phyloP scores from a whole-genome alignment of 2,329 filamentous ascomycete species.

The Emergomyces pasteurianus region DNA sequence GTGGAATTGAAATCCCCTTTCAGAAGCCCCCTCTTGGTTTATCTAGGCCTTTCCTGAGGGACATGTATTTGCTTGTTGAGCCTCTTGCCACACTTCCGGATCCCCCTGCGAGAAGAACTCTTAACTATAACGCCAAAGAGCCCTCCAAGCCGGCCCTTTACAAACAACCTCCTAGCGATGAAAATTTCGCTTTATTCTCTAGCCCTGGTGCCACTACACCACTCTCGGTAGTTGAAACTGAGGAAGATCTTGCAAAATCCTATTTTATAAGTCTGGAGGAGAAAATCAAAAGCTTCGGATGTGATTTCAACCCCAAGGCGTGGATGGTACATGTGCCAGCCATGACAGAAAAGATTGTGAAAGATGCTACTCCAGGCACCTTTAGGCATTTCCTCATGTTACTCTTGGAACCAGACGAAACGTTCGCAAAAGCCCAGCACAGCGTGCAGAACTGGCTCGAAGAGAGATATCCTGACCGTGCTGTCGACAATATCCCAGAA shows the following conservation, averaged over 20 bases:
- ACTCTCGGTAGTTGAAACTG: neutral
- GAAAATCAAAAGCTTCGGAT: neutral
- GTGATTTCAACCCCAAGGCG: neutral
- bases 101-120: neutral
- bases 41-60: neutral
- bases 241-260: conserved; percentile 1
- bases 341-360: conserved; percentile 4
- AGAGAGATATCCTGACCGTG: conserved; percentile 18
- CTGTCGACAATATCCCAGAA: conserved; percentile 3
- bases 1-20: neutral
- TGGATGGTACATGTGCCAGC: conserved; percentile 7
- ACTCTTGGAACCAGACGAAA: conserved; percentile 33
- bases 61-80: neutral
- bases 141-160: neutral
- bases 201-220: neutral
- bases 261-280: neutral
- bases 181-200: neutral
- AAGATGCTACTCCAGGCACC: conserved; percentile 12
- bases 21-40: neutral
- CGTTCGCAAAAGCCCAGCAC: conserved; percentile 52
- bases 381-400: conserved; percentile 17
- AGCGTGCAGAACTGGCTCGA: conserved; percentile 54
- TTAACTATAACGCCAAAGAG: neutral
- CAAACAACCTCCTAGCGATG: neutral
- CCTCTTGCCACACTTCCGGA: neutral